Percentiles rank a stretch among this genome's conserved stretches.
Evolutionary conservation across 169 alveolate genomes (phyloP).

Genomic region (Perkinsus chesapeaki): DNA sequence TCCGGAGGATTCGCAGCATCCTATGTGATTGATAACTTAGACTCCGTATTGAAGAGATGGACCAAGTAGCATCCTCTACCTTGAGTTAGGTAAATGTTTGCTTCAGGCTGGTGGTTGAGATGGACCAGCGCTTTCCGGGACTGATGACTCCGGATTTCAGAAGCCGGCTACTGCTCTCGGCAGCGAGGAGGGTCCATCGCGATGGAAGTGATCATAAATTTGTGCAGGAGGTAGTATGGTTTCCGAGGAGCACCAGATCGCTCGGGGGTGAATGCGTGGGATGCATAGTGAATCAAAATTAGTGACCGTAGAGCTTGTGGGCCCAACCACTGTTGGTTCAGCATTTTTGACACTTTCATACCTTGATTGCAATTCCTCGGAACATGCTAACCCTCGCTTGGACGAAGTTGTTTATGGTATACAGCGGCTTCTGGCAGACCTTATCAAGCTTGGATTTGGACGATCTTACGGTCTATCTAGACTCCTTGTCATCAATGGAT

Average conservation of each 20-base stretch:
- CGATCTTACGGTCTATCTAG: not conserved
- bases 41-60: not conserved
- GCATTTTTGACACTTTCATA: no score
- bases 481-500: not conserved
- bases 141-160: not conserved
- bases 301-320: no score
- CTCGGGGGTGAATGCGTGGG: no score
- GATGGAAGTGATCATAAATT: not conserved
- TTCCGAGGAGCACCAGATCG: no score
- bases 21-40: not conserved
- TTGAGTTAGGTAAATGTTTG: not conserved
- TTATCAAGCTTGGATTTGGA: not conserved
- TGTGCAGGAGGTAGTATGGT: not conserved
- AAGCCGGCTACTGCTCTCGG: not conserved
- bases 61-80: not conserved
- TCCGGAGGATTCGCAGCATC: not conserved
- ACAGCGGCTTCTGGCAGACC: not conserved
- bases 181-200: not conserved
- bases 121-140: not conserved
- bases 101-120: not conserved
- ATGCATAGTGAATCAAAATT: no score
- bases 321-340: no score
- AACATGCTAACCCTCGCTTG: no score
- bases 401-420: not conserved
- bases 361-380: no score